Evolutionary conservation across 2,329 filamentous ascomycete genomes (phyloP), one percentile per base, ranked within the genome.

Genomic region (Epichloe baconii): DNA sequence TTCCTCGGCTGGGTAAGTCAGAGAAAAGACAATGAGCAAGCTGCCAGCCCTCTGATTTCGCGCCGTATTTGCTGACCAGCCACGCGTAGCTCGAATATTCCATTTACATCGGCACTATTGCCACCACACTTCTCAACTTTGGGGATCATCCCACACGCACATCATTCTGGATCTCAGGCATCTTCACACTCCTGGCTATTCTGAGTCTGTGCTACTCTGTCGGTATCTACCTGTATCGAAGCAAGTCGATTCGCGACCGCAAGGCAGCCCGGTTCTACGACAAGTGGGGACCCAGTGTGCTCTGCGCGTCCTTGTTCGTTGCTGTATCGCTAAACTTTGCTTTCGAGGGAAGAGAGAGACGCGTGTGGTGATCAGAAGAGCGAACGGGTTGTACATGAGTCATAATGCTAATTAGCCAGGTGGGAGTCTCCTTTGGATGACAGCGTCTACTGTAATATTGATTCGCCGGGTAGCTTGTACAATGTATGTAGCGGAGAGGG

Each of bases 221-320:
- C 41, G 78, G 76, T 46, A 80, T 95, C 49, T 98, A 96, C 65
- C 72, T 95, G 21, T 95, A 93, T 79, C 80, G 93, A 51, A 90
- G 93, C 58, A 75, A 79, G 55, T 88, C 88, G 55, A 97, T 97
- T 63, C 80, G 88, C 57, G 83, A 84, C 59, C 77, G 91, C 49
- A 82, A 83, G 56, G 88, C 86, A n/a, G 88, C 91, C 41, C 85
- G 82, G 59, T 98, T 93, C 68, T 93, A 97, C 66, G 93, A 98
- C 66, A 83, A 81, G 58, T 86, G 83, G 76, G 93, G 93, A 0
- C 91, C 93, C 0, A 89, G 77, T 4, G 70, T 82, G 21, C 75
- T 98, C 35, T 95, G 89, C 59, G 61, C 76, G 8, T 78, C 86
- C 3, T 67, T 97, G 49, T 78, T 96, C 42, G 69, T 77, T 0